Percentiles rank a stretch among this genome's conserved stretches.
Conservation (phyloP, 768 basidiomycete genomes). For the Dentipellis fragilis region DNA sequence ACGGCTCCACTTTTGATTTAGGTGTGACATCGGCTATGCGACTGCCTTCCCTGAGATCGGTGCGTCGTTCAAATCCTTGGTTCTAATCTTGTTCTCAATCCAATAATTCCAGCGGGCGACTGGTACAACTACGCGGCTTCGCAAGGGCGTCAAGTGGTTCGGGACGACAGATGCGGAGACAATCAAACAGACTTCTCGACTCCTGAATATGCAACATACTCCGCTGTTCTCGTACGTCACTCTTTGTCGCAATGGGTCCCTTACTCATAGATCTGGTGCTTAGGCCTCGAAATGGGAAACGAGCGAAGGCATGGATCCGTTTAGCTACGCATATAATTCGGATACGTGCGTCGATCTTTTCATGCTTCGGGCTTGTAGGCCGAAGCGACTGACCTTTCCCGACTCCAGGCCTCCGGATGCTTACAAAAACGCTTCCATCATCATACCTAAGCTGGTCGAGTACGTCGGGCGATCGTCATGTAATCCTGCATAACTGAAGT, state of each 20-base stretch:
- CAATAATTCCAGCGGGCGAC: constrained; percentile 3
- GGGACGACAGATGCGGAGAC: constrained; percentile 11
- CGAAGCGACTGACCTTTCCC: background rate
- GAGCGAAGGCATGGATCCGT: constrained; percentile 48
- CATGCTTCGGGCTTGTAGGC: background rate
- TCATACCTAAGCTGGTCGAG: background rate
- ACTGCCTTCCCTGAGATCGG: background rate
- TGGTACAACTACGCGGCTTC: constrained; percentile 12
- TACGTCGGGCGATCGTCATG: background rate
- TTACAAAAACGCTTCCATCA: background rate
- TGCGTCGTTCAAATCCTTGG: background rate
- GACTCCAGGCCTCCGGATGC: background rate
- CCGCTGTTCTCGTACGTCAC: constrained; percentile 10
- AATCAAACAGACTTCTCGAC: constrained; percentile 12
- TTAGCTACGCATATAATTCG: constrained; percentile 31
- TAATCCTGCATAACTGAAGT: background rate
- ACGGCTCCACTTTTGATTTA: background rate
- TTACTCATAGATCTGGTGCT: constrained; percentile 8
- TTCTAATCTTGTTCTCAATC: background rate
- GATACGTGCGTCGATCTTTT: constrained; percentile 9
- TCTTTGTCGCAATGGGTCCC: background rate
- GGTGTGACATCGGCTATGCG: background rate
- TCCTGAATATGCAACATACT: constrained; percentile 22
- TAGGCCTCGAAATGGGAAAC: constrained; percentile 44
- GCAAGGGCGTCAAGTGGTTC: constrained; percentile 10